These are phyloP conservation scores for Sugiyamaella castrensis DNA, from an alignment of 1,139 yeast genomes.

Conservation along the genomic window DNA sequence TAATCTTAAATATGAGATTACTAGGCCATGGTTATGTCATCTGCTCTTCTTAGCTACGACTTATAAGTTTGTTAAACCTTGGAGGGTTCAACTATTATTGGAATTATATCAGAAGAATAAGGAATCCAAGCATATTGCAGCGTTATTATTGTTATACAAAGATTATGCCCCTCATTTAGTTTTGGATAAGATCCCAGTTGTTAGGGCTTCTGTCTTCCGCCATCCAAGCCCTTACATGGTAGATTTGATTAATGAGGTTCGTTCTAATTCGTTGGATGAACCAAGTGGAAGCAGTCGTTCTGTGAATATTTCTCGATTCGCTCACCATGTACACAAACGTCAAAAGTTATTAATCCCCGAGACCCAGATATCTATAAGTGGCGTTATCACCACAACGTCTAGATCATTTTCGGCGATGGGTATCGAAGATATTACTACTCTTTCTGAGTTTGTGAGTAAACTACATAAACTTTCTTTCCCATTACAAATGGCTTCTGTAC, in stretches of 20 bases:
- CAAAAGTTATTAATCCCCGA: constrained; percentile 16
- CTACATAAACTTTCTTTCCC: constrained; percentile 29
- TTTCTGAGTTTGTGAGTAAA: constrained; percentile 24
- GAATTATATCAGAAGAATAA: constrained; percentile 38
- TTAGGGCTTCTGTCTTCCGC: constrained; percentile 29
- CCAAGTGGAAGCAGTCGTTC: neutral
- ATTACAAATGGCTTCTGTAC: constrained; percentile 27
- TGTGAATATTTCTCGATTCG: constrained; percentile 1
- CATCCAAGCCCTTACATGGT: constrained; percentile 31
- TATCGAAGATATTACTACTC: constrained; percentile 23
- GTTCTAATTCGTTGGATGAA: constrained; percentile 24
- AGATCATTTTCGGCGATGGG: constrained; percentile 6
- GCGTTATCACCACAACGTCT: neutral
- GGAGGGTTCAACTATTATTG: constrained; percentile 38
- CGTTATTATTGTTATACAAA: constrained; percentile 33
- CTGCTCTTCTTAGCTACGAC: constrained; percentile 42
- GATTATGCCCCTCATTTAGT: constrained; percentile 32
- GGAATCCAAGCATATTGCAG: constrained; percentile 36
- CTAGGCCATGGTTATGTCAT: constrained; percentile 46
- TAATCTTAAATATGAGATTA: constrained; percentile 44
- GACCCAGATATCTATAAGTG: constrained; percentile 6
- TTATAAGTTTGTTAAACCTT: constrained; percentile 36
- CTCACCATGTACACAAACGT: constrained; percentile 13
- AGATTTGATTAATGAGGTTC: constrained; percentile 19
- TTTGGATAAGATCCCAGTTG: constrained; percentile 27